A percentile compares a stretch with the other conserved stretches of the same genome.
These are phyloP conservation scores for Echinochloa phyllopogon DNA, from an alignment of 176 grass and related monocot genomes.

Conservation along the genomic window DNA sequence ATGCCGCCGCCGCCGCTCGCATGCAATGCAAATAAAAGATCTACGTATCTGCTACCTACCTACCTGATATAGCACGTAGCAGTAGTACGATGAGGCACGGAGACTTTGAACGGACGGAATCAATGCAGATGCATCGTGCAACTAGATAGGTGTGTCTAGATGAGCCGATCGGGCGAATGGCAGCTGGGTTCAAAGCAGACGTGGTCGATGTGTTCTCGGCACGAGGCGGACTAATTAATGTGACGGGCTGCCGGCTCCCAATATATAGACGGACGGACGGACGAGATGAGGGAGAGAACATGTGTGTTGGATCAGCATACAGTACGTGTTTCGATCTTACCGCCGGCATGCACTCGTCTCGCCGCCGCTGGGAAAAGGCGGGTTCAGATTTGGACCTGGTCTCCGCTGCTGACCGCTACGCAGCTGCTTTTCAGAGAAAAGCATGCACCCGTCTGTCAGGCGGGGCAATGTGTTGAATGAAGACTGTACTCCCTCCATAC, in stretches of 20 bases:
- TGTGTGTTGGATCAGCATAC: background rate
- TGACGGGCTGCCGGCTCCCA: background rate
- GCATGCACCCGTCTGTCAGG: background rate
- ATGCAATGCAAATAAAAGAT: background rate
- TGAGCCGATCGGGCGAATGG: background rate
- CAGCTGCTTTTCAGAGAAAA: background rate
- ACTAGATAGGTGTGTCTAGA: background rate
- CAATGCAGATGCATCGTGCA: background rate
- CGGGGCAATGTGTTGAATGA: background rate
- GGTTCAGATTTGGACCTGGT: constrained; percentile 28
- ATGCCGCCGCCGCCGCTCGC: constrained; percentile 29
- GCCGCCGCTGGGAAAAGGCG: background rate
- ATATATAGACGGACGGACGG: background rate
- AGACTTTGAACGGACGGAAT: background rate
- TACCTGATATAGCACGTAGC: background rate
- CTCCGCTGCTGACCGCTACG: background rate
- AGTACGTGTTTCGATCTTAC: background rate
- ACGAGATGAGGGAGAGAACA: background rate
- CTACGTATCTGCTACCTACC: background rate
- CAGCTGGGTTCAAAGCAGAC: background rate
- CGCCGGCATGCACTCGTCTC: background rate
- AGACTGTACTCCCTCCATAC: too few species aligned
- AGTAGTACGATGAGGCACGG: background rate
- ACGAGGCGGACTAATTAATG: background rate
- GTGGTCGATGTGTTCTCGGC: background rate